Evolutionary conservation across 345 rosid species (phyloP).

Genomic region (Gossypium mustelinum): DNA sequence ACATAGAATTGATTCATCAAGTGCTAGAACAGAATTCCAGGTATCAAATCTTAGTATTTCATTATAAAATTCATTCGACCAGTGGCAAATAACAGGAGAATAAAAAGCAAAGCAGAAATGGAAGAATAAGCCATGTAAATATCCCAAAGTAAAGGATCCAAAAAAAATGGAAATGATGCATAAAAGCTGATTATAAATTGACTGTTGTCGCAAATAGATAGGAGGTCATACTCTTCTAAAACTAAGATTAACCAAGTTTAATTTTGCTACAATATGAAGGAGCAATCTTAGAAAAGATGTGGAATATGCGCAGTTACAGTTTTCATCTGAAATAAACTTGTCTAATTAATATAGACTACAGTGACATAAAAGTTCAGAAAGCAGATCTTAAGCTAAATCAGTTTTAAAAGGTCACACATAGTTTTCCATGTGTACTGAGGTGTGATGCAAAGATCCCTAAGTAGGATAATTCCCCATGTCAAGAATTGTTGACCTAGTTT

Average conservation of each 20-base stretch:
- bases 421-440: background rate
- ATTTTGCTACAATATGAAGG: background rate
- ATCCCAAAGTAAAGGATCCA: background rate
- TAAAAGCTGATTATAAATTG: background rate
- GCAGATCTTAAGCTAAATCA: background rate
- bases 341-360: no score
- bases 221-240: background rate
- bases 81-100: background rate
- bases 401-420: background rate
- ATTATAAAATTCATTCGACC: background rate
- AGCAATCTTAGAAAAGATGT: background rate
- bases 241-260: background rate
- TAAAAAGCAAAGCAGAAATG: background rate
- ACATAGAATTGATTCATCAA: slow-evolving; percentile 14
- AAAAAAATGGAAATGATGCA: background rate
- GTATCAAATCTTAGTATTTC: background rate
- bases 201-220: background rate
- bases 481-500: background rate
- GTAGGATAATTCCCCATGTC: background rate
- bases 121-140: slow-evolving; percentile 2
- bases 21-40: background rate
- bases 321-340: background rate
- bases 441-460: background rate
- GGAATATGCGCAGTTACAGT: background rate
- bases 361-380: background rate